phyloP scores from a whole-genome alignment of 495 filamentous ascomycete genomes.

The Penicillium paradoxum region DNA sequence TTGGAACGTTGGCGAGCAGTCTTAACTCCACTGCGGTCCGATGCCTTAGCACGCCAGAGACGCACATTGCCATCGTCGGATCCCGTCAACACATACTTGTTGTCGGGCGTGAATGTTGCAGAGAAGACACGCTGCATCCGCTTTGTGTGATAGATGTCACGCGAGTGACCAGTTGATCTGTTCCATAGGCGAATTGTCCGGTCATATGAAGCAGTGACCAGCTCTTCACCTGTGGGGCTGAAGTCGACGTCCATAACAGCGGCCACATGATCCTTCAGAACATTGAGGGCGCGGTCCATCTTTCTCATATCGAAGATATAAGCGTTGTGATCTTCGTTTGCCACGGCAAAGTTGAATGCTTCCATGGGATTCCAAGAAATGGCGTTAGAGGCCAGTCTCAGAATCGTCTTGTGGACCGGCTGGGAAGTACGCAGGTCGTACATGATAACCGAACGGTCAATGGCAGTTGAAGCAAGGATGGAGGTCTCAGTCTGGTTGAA shows the following conservation, averaged over 20 bases:
- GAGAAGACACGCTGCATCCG: slow-evolving; percentile 97
- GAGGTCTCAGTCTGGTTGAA: slow-evolving; percentile 96
- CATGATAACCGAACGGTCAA: slow-evolving; percentile 80
- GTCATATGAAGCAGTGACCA: slow-evolving; percentile 88
- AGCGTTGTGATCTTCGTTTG: slow-evolving; percentile 72
- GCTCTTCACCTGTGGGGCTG: slow-evolving; percentile 88
- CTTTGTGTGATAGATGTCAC: slow-evolving; percentile 96
- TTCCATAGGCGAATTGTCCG: slow-evolving; percentile 75
- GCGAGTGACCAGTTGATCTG: slow-evolving; percentile 71
- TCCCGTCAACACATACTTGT: slow-evolving; percentile 78
- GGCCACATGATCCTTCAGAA: slow-evolving; percentile 93
- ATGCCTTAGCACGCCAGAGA: slow-evolving; percentile 88
- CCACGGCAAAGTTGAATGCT: slow-evolving; percentile 84
- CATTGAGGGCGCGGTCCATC: slow-evolving; percentile 75
- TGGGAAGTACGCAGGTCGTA: slow-evolving; percentile 86
- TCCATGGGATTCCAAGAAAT: slow-evolving; percentile 96
- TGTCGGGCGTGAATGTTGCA: slow-evolving; percentile 77
- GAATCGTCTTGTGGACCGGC: slow-evolving; percentile 70
- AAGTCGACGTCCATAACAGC: slow-evolving; percentile 98
- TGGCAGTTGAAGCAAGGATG: slow-evolving; percentile 74
- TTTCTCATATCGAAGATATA: slow-evolving; percentile 88
- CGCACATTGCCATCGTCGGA: slow-evolving; percentile 92
- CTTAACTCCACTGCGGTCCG: slow-evolving; percentile 78
- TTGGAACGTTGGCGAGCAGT: slow-evolving; percentile 74
- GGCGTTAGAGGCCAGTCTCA: slow-evolving; percentile 78